Conservation (phyloP, 768 basidiomycete genomes). For the Trametes gibbosa region DNA sequence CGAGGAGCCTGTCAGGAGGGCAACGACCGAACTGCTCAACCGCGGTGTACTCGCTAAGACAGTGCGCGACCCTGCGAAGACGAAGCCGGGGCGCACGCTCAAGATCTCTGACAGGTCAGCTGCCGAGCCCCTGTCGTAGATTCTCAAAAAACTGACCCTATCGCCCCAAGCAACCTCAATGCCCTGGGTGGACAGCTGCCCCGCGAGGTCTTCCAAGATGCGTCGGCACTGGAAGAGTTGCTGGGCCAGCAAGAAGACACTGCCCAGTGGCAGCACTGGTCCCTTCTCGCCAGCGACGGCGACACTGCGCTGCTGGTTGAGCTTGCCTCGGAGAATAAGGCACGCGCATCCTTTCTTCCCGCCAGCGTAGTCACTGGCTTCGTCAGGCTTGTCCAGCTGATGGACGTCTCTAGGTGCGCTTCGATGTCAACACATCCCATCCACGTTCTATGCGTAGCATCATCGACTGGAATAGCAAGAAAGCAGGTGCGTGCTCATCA, state of each 20-base stretch:
- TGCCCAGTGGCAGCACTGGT: conserved; percentile 67
- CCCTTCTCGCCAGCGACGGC: conserved; percentile 74
- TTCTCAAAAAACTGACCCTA: no score
- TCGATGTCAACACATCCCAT: conserved; percentile 65
- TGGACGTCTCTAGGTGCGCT: conserved; percentile 54
- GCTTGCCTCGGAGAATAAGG: conserved; percentile 80
- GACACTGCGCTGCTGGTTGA: conserved; percentile 75
- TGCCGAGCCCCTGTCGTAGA: not conserved
- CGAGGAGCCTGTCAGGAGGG: conserved; percentile 51
- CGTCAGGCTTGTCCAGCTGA: not conserved
- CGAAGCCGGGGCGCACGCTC: conserved; percentile 68
- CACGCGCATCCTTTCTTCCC: conserved; percentile 27
- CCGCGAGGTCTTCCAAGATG: conserved; percentile 69
- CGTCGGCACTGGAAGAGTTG: conserved; percentile 58
- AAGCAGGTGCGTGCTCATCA: conserved; percentile 54
- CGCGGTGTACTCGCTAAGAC: conserved; percentile 67
- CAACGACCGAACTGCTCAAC: conserved; percentile 57
- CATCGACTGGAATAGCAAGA: conserved; percentile 87
- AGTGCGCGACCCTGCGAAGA: conserved; percentile 58
- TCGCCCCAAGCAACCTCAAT: conserved; percentile 56
- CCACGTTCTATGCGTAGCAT: conserved; percentile 51
- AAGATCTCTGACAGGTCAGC: conserved; percentile 73
- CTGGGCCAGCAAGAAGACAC: conserved; percentile 39
- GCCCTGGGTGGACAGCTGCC: conserved; percentile 62
- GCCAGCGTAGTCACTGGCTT: no score